Conservation (phyloP, 129 eudicot species). For the Cynara cardunculus region DNA sequence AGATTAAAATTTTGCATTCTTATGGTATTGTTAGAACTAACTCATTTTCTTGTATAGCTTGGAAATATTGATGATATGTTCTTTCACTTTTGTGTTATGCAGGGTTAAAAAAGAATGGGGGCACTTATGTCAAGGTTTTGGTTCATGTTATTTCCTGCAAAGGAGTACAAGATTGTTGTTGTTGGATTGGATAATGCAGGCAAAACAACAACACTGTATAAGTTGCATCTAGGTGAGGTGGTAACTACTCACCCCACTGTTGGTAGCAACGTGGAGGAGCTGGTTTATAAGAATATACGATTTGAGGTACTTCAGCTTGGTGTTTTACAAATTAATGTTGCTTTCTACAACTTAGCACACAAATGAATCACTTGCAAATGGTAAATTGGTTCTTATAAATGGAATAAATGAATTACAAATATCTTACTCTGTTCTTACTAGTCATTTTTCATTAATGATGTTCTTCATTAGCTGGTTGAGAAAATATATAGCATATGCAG, state of each 20-base stretch:
- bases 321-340: neutral
- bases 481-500: neutral
- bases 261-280: constrained; percentile 97
- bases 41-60: neutral
- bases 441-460: neutral
- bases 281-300: constrained; percentile 89
- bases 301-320: constrained; percentile 54
- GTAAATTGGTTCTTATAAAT: neutral
- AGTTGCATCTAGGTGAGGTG: constrained; percentile 89
- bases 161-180: constrained; percentile 94
- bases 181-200: constrained; percentile 98
- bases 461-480: neutral
- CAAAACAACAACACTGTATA: constrained; percentile 95
- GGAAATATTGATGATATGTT: neutral
- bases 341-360: neutral
- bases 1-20: neutral
- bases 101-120: constrained; percentile 61
- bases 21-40: neutral
- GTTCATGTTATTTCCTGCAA: constrained; percentile 97
- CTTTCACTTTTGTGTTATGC: neutral
- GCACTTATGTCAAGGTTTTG: constrained; percentile 82
- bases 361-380: neutral
- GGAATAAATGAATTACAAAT: neutral
- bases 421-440: neutral
- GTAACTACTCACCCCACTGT: constrained; percentile 98